Evolutionary conservation across 306 rosid genomes (phyloP).

Genomic region (Datisca glomerata): DNA sequence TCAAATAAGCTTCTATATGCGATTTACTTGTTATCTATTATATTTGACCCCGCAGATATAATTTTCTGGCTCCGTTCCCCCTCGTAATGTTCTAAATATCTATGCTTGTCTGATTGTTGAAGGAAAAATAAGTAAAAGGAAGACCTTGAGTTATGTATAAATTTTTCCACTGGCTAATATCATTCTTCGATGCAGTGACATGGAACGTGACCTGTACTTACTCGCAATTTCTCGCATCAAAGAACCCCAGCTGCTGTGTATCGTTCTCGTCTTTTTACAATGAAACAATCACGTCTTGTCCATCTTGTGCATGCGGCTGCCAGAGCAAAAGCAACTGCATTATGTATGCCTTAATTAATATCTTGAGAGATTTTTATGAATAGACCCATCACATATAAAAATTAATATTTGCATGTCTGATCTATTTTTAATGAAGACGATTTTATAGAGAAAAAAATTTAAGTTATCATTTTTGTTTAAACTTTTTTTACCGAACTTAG

Average conservation of each 20-base stretch:
- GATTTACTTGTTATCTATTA: no score
- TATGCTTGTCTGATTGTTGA: no score
- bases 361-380: no score
- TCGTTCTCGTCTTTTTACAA: constrained; percentile 91
- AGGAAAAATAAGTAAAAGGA: no score
- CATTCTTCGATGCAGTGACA: constrained; percentile 52
- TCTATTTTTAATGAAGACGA: neutral
- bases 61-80: no score
- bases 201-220: constrained; percentile 96
- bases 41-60: no score
- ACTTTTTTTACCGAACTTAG: neutral
- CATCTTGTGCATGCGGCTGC: constrained; percentile 87
- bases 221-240: constrained; percentile 78
- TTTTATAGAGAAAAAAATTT: no score
- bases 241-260: constrained; percentile 88
- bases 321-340: constrained; percentile 59
- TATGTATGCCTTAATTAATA: constrained; percentile 52
- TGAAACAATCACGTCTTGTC: constrained; percentile 61
- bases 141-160: no score
- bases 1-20: no score
- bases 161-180: neutral
- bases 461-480: neutral
- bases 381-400: no score
- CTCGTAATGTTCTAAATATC: no score
- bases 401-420: neutral